Evolutionary conservation across 805 yeast species (phyloP).

Genomic region (Tanozyma kutaoensis): DNA sequence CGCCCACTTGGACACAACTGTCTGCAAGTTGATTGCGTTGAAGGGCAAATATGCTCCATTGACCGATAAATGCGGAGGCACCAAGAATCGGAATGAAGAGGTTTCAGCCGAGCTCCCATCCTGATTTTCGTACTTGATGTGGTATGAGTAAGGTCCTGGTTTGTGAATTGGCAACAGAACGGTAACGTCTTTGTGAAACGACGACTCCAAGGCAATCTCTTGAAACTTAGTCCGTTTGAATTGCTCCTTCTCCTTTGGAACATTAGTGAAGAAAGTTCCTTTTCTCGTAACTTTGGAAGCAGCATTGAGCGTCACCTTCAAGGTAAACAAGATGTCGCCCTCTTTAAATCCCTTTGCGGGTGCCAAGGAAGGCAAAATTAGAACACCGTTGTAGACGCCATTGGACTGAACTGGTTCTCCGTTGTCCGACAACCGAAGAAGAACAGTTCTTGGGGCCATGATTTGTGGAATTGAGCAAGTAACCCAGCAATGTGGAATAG

Average conservation of each 20-base stretch:
- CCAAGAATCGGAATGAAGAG: slow-evolving; percentile 69
- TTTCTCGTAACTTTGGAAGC: slow-evolving; percentile 60
- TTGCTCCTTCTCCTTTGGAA: slow-evolving; percentile 32
- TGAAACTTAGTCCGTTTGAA: slow-evolving; percentile 49
- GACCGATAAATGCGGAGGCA: slow-evolving; percentile 60
- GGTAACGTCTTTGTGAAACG: slow-evolving; percentile 50
- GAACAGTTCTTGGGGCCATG: slow-evolving; percentile 12
- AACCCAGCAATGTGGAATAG: too few relatives aligned
- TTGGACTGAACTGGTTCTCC: slow-evolving; percentile 33
- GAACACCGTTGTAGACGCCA: slow-evolving; percentile 30
- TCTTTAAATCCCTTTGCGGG: slow-evolving; percentile 12
- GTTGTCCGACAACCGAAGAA: slow-evolving; percentile 30
- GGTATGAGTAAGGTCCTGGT: slow-evolving; percentile 77
- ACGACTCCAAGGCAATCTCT: slow-evolving; percentile 34
- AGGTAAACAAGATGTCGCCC: slow-evolving; percentile 30
- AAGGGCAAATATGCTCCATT: slow-evolving; percentile 48
- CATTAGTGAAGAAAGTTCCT: slow-evolving; percentile 64
- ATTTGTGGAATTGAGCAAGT: not conserved
- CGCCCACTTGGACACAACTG: slow-evolving; percentile 86
- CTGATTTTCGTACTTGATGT: slow-evolving; percentile 45
- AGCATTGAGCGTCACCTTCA: slow-evolving; percentile 59
- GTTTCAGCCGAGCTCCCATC: too few relatives aligned
- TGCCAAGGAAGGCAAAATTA: slow-evolving; percentile 35
- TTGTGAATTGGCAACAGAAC: slow-evolving; percentile 46
- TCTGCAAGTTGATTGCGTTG: slow-evolving; percentile 69